phyloP scores from a whole-genome alignment of 495 filamentous ascomycete genomes.

The Cairneyella variabilis region DNA sequence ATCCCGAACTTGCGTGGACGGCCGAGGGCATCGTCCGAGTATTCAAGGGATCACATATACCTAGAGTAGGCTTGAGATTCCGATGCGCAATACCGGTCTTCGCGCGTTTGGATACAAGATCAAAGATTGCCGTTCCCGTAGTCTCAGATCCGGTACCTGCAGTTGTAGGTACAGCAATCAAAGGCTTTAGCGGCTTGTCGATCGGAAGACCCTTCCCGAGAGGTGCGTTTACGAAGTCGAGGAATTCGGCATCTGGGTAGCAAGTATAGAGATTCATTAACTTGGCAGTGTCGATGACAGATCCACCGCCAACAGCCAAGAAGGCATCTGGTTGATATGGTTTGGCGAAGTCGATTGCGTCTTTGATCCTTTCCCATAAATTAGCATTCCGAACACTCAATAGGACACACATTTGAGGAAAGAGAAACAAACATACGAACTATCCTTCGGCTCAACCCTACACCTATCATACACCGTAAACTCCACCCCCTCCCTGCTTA shows the following conservation, averaged over 20 bases:
- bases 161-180: slow-evolving; percentile 92
- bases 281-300: slow-evolving; percentile 96
- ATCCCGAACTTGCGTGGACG: slow-evolving; percentile 80
- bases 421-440: slow-evolving; percentile 54
- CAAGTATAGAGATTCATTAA: slow-evolving; percentile 94
- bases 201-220: slow-evolving; percentile 85
- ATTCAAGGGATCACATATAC: slow-evolving; percentile 94
- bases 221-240: slow-evolving; percentile 97
- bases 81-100: slow-evolving; percentile 97
- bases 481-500: slow-evolving; percentile 71
- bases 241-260: slow-evolving; percentile 83
- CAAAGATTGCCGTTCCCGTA: slow-evolving; percentile 96
- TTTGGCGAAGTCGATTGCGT: slow-evolving; percentile 82
- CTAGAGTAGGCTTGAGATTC: slow-evolving; percentile 90
- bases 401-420: neutral
- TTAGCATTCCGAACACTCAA: slow-evolving; percentile 3
- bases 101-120: slow-evolving; percentile 78
- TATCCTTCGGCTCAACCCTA: slow-evolving; percentile 88
- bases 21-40: slow-evolving; percentile 92
- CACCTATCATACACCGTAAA: slow-evolving; percentile 77
- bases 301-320: slow-evolving; percentile 84
- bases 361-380: slow-evolving; percentile 57
- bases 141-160: slow-evolving; percentile 95
- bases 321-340: slow-evolving; percentile 80
- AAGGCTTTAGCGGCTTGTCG: slow-evolving; percentile 68